Percentiles rank a stretch among this genome's conserved stretches.
Conservation (phyloP, 1,139 yeast genomes). For the Zygoascus meyerae region DNA sequence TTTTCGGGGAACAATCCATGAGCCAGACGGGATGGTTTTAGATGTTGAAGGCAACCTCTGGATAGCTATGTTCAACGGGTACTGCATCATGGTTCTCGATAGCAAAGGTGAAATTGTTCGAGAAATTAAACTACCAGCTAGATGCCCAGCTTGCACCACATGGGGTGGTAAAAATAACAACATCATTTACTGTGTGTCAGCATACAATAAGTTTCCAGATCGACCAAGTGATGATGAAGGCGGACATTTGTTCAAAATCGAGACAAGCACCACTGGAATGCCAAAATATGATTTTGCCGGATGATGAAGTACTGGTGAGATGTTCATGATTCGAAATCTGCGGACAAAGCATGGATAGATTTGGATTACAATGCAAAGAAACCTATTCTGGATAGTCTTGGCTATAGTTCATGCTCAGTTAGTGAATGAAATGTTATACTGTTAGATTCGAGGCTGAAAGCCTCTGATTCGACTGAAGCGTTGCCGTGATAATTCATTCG, state of each 20-base stretch:
- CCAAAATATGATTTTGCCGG: constrained; percentile 32
- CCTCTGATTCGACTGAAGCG: too few species aligned
- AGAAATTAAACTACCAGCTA: constrained; percentile 51
- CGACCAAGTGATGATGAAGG: constrained; percentile 48
- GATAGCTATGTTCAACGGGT: constrained; percentile 49
- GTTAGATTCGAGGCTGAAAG: too few species aligned
- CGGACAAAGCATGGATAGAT: too few species aligned
- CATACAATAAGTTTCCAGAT: constrained; percentile 43
- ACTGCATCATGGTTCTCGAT: constrained; percentile 46
- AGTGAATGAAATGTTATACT: too few species aligned
- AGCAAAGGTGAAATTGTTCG: constrained; percentile 45
- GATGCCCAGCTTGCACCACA: constrained; percentile 59
- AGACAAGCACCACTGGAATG: constrained; percentile 32
- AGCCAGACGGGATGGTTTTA: constrained; percentile 76
- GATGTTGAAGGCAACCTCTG: constrained; percentile 55
- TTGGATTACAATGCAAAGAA: too few species aligned
- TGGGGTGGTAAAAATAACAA: constrained; percentile 57
- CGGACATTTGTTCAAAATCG: constrained; percentile 43
- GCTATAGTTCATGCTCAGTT: too few species aligned
- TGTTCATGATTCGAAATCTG: too few species aligned
- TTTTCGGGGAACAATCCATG: constrained; percentile 42
- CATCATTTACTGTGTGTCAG: constrained; percentile 62
- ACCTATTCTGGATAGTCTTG: too few species aligned
- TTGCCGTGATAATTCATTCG: too few species aligned
- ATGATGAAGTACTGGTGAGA: neutral